Percentiles rank a stretch among this genome's conserved stretches.
These are phyloP conservation scores for Neurospora sp. DNA, from an alignment of 495 filamentous ascomycete species.

Conservation along the genomic window DNA sequence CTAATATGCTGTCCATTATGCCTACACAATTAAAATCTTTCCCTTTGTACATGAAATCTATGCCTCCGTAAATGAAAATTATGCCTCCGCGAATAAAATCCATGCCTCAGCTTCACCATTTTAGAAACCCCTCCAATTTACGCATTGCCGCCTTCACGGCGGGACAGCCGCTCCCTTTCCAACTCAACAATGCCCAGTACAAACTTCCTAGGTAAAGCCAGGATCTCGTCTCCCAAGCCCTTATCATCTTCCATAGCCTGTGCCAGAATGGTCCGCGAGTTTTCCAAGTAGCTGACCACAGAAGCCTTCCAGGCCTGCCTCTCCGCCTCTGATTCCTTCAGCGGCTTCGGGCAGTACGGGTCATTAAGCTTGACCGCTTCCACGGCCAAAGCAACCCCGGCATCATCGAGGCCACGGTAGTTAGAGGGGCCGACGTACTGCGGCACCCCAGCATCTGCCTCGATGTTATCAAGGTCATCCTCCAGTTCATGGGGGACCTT, in stretches of 20 bases:
- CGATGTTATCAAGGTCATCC: background rate
- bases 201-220: conserved; percentile 1
- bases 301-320: background rate
- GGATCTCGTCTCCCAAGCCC: background rate
- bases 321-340: background rate
- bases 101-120: background rate
- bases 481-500: background rate
- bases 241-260: background rate
- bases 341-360: conserved; percentile 16
- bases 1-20: background rate
- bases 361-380: conserved; percentile 13
- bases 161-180: background rate
- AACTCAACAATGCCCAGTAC: background rate
- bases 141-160: background rate
- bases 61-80: background rate
- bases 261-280: background rate
- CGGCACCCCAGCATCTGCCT: background rate
- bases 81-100: background rate
- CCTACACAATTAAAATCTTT: background rate
- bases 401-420: background rate
- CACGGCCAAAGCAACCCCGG: conserved; percentile 13
- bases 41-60: background rate
- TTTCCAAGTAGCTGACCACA: background rate
- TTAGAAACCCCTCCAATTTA: background rate
- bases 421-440: background rate